Percentiles rank a stretch among this genome's conserved stretches.
These are phyloP conservation scores for Tricholomella constricta DNA, from an alignment of 768 basidiomycete genomes.

Conservation along the genomic window DNA sequence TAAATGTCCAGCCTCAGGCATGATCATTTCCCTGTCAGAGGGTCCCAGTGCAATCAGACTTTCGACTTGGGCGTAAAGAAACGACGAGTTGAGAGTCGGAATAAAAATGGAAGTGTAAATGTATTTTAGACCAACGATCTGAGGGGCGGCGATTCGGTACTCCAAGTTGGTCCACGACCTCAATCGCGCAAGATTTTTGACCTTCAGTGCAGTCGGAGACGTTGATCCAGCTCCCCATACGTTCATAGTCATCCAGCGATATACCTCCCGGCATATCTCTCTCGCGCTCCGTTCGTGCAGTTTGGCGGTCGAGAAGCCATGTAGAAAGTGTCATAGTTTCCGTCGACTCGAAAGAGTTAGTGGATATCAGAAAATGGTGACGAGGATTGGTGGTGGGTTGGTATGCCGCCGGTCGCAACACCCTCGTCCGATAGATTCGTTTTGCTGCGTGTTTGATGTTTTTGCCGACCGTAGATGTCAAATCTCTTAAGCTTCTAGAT, in stretches of 20 bases:
- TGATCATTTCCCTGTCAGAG: conserved; percentile 32
- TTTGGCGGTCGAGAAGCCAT: conserved; percentile 43
- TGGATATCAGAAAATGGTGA: conserved; percentile 12
- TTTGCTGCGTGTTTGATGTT: conserved; percentile 26
- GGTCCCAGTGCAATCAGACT: background rate
- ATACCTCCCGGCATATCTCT: conserved; percentile 31
- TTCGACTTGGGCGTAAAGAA: conserved; percentile 1
- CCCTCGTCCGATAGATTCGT: conserved; percentile 22
- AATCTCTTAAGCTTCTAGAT: conserved; percentile 34
- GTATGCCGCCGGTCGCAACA: background rate
- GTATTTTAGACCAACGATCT: background rate
- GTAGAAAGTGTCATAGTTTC: conserved; percentile 24
- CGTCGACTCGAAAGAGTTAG: conserved; percentile 25
- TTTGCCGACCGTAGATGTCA: conserved; percentile 26
- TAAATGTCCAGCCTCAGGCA: conserved; percentile 43
- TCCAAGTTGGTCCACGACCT: background rate
- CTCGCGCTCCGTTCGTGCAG: conserved; percentile 26
- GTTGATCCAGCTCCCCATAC: conserved; percentile 49
- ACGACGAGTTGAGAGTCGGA: background rate
- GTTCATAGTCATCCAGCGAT: conserved; percentile 51
- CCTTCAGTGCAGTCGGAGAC: conserved; percentile 15
- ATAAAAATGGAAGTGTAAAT: background rate
- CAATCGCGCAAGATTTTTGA: conserved; percentile 1
- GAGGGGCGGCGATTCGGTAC: background rate
- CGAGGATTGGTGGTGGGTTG: conserved; percentile 1